Evolutionary conservation across 1,284 basidiomycete genomes (phyloP).

Genomic region (Trichosporon sp.): DNA sequence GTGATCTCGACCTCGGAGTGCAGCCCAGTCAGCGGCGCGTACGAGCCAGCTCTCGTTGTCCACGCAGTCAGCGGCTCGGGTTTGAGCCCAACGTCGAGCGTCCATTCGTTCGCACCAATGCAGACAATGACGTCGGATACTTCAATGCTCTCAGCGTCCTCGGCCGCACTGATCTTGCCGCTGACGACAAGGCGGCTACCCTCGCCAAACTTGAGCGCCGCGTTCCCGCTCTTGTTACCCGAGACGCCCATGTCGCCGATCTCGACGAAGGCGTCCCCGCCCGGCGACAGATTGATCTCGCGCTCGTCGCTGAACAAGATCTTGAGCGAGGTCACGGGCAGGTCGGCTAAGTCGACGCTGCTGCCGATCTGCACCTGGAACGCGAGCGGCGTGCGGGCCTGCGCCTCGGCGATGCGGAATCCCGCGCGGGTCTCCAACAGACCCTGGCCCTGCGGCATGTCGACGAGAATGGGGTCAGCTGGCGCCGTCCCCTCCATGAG

Average conservation of each 20-base stretch:
- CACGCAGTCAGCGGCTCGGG: constrained; percentile 34
- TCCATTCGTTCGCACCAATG: constrained; percentile 44
- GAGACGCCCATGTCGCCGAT: constrained; percentile 13
- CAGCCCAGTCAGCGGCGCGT: constrained; percentile 24
- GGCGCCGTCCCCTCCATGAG: constrained; percentile 68
- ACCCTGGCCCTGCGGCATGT: constrained; percentile 69
- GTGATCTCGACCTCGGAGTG: constrained; percentile 61
- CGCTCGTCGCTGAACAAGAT: constrained; percentile 51
- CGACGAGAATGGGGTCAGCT: constrained; percentile 64
- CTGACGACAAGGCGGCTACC: constrained; percentile 32
- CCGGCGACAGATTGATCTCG: constrained; percentile 34
- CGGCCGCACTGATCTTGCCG: constrained; percentile 27
- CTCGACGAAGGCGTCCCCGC: constrained; percentile 19
- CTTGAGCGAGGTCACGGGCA: constrained; percentile 44
- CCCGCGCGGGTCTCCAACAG: constrained; percentile 63
- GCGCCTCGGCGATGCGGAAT: constrained; percentile 70
- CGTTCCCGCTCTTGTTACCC: constrained; percentile 18
- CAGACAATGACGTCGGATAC: constrained; percentile 38
- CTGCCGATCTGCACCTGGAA: constrained; percentile 66
- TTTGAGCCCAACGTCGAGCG: constrained; percentile 37
- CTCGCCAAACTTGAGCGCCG: constrained; percentile 34
- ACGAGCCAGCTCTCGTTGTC: constrained; percentile 32
- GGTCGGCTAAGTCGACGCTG: constrained; percentile 45
- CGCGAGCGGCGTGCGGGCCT: constrained; percentile 65
- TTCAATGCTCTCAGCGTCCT: constrained; percentile 36